phyloP scores from a whole-genome alignment of 768 basidiomycete species.

The Lanmaoa rubissima region DNA sequence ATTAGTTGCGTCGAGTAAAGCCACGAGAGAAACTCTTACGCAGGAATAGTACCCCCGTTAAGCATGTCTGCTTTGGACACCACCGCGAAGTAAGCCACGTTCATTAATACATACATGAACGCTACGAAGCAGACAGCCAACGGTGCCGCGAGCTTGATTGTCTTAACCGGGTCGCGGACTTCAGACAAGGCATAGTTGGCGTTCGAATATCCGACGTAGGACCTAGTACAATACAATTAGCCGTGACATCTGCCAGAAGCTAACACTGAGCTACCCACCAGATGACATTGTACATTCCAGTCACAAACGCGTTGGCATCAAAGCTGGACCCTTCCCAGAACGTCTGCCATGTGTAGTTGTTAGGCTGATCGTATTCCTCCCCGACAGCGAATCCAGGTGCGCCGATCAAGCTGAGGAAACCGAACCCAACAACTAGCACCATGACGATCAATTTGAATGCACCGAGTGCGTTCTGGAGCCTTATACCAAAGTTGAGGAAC shows the following conservation, averaged over 20 bases:
- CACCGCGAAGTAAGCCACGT: slow-evolving; percentile 72
- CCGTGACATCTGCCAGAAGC: background rate
- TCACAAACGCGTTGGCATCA: slow-evolving; percentile 59
- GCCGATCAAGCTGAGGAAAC: slow-evolving; percentile 49
- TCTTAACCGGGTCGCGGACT: slow-evolving; percentile 49
- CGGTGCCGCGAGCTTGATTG: slow-evolving; percentile 65
- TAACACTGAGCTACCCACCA: slow-evolving; percentile 42
- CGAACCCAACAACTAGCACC: slow-evolving; percentile 48
- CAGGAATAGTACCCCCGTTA: slow-evolving; percentile 62
- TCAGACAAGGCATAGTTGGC: slow-evolving; percentile 77
- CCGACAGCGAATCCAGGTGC: slow-evolving; percentile 49
- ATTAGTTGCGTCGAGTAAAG: background rate
- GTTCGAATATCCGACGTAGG: slow-evolving; percentile 69
- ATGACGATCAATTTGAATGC: slow-evolving; percentile 60
- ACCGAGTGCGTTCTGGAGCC: slow-evolving; percentile 63
- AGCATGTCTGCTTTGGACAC: slow-evolving; percentile 70
- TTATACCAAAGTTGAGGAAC: slow-evolving; percentile 52
- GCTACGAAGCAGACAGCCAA: slow-evolving; percentile 61
- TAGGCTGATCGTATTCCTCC: slow-evolving; percentile 49
- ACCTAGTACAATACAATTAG: slow-evolving; percentile 40
- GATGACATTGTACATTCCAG: slow-evolving; percentile 66
- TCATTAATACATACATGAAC: slow-evolving; percentile 59
- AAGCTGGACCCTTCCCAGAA: slow-evolving; percentile 63
- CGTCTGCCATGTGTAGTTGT: slow-evolving; percentile 57
- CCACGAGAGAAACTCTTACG: slow-evolving; percentile 41